phyloP scores from a whole-genome alignment of 257 asterid genomes.

The Rauvolfia tetraphylla region DNA sequence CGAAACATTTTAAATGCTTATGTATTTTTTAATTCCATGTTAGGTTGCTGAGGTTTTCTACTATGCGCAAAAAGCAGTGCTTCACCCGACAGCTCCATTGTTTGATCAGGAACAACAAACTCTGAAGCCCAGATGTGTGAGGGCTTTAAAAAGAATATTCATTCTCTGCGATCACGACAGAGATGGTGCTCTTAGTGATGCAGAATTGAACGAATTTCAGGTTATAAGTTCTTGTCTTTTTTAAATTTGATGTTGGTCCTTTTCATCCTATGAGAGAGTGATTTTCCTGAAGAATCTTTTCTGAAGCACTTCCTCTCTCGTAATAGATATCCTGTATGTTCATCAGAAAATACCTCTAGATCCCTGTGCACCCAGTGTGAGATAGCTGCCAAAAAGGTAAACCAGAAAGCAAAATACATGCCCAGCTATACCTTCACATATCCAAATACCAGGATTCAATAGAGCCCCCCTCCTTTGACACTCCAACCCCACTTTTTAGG shows the following conservation, averaged over 20 bases:
- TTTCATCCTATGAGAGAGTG: background rate
- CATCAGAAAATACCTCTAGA: too few species aligned
- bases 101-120: constrained; percentile 96
- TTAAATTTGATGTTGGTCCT: background rate
- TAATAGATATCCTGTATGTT: background rate
- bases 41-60: constrained; percentile 88
- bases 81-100: constrained; percentile 95
- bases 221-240: constrained; percentile 26
- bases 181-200: constrained; percentile 98
- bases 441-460: too few species aligned
- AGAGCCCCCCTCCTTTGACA: too few species aligned
- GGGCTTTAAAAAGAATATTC: constrained; percentile 91
- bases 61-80: constrained; percentile 95
- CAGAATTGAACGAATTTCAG: constrained; percentile 93
- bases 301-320: background rate
- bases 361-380: too few species aligned
- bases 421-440: too few species aligned
- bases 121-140: constrained; percentile 81
- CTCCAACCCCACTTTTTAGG: too few species aligned
- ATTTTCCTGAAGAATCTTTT: constrained; percentile 1
- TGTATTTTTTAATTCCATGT: constrained; percentile 6
- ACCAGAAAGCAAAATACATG: too few species aligned
- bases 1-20: background rate
- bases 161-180: constrained; percentile 90
- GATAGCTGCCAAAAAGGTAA: too few species aligned